These are phyloP conservation scores for Teunomyces stri DNA, from an alignment of 805 yeast species.

Conservation along the genomic window DNA sequence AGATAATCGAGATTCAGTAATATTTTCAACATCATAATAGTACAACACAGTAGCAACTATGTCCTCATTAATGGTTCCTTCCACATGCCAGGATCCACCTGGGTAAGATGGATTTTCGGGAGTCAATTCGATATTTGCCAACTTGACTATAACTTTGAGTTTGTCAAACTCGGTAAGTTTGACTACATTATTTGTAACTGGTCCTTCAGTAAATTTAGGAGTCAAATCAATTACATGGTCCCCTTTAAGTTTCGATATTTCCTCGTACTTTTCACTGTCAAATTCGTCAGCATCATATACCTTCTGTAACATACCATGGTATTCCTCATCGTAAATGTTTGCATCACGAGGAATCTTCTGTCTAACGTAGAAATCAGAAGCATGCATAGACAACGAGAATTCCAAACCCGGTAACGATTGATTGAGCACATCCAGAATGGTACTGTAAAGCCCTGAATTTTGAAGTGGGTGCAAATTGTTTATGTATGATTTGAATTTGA, in stretches of 20 bases:
- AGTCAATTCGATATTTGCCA: slow-evolving; percentile 40
- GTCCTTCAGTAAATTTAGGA: slow-evolving; percentile 5
- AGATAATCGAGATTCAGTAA: slow-evolving; percentile 29
- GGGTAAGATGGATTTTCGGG: slow-evolving; percentile 37
- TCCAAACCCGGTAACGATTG: slow-evolving; percentile 30
- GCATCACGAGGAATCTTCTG: slow-evolving; percentile 11
- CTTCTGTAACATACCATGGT: slow-evolving; percentile 8
- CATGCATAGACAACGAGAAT: slow-evolving; percentile 20
- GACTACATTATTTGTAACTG: slow-evolving; percentile 7
- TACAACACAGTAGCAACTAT: slow-evolving; percentile 41
- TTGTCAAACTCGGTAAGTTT: slow-evolving; percentile 17
- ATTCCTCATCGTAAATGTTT: slow-evolving; percentile 16
- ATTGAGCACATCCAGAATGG: slow-evolving; percentile 31
- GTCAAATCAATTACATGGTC: not conserved
- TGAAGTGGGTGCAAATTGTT: slow-evolving; percentile 38
- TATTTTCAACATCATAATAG: slow-evolving; percentile 40
- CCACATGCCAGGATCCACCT: slow-evolving; percentile 46
- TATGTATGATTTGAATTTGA: slow-evolving; percentile 33
- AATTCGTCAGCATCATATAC: not conserved
- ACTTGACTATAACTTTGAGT: slow-evolving; percentile 37
- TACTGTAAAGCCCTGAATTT: slow-evolving; percentile 21
- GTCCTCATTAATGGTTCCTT: slow-evolving; percentile 40
- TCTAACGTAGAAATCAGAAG: slow-evolving; percentile 15
- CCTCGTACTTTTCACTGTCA: not conserved
- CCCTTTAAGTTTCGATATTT: not conserved